phyloP scores from a whole-genome alignment of 139 green algal genomes.

The Ettlia oleoabundans region DNA sequence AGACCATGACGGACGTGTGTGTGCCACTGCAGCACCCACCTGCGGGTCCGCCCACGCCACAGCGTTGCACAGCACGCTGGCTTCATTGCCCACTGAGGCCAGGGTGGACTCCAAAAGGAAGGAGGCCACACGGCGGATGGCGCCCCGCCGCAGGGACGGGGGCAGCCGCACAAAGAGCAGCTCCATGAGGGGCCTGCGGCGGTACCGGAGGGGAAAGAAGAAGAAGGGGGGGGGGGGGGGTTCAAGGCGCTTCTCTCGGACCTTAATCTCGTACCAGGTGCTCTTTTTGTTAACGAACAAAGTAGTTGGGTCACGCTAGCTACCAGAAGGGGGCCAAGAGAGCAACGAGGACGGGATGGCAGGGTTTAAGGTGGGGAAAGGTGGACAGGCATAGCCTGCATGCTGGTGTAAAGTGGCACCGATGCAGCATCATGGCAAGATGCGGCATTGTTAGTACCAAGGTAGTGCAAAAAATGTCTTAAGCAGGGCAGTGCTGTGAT shows the following conservation, averaged over 20 bases:
- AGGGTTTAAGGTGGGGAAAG: no score
- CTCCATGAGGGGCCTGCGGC: conserved; percentile 65
- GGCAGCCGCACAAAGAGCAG: conserved; percentile 75
- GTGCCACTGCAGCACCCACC: background rate
- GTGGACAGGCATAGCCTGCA: no score
- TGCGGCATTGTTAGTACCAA: no score
- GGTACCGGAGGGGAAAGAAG: no score
- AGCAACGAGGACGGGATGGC: background rate
- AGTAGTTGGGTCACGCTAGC: no score
- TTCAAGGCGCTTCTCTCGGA: no score
- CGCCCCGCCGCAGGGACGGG: conserved; percentile 42
- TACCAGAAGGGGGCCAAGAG: background rate
- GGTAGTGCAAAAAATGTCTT: no score
- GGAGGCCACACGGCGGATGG: conserved; percentile 59
- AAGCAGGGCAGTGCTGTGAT: background rate
- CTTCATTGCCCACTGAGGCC: conserved; percentile 46
- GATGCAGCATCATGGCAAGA: no score
- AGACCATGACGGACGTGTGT: no score
- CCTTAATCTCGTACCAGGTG: no score
- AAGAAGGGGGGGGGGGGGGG: background rate
- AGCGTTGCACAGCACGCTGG: conserved; percentile 62
- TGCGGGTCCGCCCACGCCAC: conserved; percentile 55
- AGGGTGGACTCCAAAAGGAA: conserved; percentile 66
- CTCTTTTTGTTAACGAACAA: no score
- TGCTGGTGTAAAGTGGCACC: no score